These are phyloP conservation scores for Diatrype stigma DNA, from an alignment of 2,329 filamentous ascomycete species.

Conservation along the genomic window DNA sequence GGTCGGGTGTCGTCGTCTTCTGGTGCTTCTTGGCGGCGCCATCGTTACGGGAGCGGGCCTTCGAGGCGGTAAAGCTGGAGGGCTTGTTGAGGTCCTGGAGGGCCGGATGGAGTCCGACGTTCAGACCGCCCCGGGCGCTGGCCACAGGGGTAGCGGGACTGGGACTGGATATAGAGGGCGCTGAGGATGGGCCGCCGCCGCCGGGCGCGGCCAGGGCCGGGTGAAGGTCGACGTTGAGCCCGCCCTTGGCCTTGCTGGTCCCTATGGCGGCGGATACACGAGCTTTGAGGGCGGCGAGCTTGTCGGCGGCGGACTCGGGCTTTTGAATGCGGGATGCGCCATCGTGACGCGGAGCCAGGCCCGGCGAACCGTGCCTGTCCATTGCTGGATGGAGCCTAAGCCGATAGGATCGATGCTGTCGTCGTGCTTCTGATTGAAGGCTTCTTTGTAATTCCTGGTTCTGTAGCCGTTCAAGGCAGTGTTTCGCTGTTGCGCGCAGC, in stretches of 20 bases:
- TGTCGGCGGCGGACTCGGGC: conserved; percentile 55
- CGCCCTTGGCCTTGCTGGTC: conserved; percentile 40
- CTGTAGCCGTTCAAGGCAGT: too few species aligned
- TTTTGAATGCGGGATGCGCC: conserved; percentile 51
- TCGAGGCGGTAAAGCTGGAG: conserved; percentile 15
- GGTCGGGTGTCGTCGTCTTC: conserved; percentile 31
- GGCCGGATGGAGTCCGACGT: conserved; percentile 63
- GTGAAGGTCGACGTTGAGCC: conserved; percentile 61
- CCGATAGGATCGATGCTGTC: neutral
- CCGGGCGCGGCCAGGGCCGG: conserved; percentile 31
- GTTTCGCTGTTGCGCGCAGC: too few species aligned
- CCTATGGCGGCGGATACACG: conserved; percentile 73
- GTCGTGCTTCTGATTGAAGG: too few species aligned
- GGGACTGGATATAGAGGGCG: neutral
- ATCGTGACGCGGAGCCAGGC: conserved; percentile 55
- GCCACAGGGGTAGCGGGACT: neutral
- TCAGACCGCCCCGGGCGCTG: conserved; percentile 41
- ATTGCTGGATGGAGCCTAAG: conserved; percentile 29
- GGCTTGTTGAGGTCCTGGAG: conserved; percentile 34
- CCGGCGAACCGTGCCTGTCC: conserved; percentile 49
- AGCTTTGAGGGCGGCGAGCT: conserved; percentile 73
- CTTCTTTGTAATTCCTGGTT: too few species aligned
- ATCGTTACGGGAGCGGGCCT: conserved; percentile 16
- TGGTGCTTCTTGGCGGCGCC: conserved; percentile 20
- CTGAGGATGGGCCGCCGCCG: neutral